Base-by-base conservation (phyloP, 192 early-diverging fungal genomes). In the Endogone sp. region DNA sequence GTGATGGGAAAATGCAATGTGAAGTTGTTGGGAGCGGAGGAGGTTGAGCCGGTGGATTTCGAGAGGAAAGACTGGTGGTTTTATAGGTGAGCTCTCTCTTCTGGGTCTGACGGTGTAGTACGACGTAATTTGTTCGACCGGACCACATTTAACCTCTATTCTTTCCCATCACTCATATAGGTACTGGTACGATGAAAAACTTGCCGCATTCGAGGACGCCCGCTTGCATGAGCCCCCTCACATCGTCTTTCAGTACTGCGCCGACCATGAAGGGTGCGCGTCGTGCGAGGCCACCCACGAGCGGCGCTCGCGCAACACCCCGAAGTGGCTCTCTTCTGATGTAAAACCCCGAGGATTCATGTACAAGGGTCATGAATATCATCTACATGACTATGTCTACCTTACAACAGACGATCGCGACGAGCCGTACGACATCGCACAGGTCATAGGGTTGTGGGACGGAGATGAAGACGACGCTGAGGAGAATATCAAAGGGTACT, bases 201-300 rank as follows among this genome's bases (percentile, higher is more conserved):
- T 70, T 20, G 86, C 81, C n/a, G 65, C 69, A 24, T 88, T 81
- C 58, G 84, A 86, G 69, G 88, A 86, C 66, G 87, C 76, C 8
- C 72, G 71, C 49, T 11, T 58, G 28, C 71, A 84, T 60, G 44
- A 66, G 31, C 37, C 37, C 13, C n/a, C 37, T 8, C 4, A 44
- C 37, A 4, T 13, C 37, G 37, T 44, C 37, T 4, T 44, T 44
- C 37, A 4, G 37, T 44, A 44, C 37, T 44, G 37, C 37, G 37
- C 4, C 4, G 65, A 61, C 3, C 49, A 57, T 54, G 56, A 65
- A 65, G 20, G 6, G 22, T 70, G 77, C 63, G 59, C 60, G 29
- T 54, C 72, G n/a, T 74, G 66, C 60, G 62, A 64, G 60, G 56
- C 44, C 6, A 3, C n/a, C 27, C 21, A 44, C 4, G 37, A 25